phyloP scores from a whole-genome alignment of 768 basidiomycete species.

The Lentinula raphanica region DNA sequence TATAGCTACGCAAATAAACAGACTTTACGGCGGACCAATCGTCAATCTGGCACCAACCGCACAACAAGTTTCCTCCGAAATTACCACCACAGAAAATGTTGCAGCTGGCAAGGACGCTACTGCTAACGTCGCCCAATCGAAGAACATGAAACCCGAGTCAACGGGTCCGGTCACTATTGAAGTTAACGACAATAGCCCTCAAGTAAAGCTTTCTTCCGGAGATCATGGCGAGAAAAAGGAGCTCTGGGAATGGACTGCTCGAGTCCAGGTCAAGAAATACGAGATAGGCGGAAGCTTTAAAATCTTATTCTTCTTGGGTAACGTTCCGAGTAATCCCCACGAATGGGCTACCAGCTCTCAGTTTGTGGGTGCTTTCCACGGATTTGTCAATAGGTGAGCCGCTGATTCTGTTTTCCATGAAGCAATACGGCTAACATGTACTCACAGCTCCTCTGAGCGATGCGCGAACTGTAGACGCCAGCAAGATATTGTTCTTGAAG shows the following conservation, averaged over 20 bases:
- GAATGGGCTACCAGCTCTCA: constrained; percentile 30
- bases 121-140: neutral
- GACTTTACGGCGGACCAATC: constrained; percentile 26
- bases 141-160: neutral
- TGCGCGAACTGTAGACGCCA: constrained; percentile 37
- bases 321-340: constrained; percentile 28
- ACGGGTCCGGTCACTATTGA: neutral
- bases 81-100: neutral
- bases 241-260: constrained; percentile 37
- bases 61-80: neutral
- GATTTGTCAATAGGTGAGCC: constrained; percentile 33
- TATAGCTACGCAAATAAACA: constrained; percentile 30
- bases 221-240: neutral
- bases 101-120: neutral
- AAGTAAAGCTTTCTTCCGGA: neutral
- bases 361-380: constrained; percentile 40
- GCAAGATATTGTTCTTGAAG: constrained; percentile 29
- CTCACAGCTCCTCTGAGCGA: constrained; percentile 14
- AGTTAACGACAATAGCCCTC: neutral
- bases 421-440: constrained; percentile 15
- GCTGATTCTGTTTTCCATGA: neutral
- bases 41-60: neutral
- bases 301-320: constrained; percentile 44
- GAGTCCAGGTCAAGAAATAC: constrained; percentile 36
- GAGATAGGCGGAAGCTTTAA: constrained; percentile 38